phyloP scores from a whole-genome alignment of 1,284 basidiomycete species.

The Abortiporus biennis region DNA sequence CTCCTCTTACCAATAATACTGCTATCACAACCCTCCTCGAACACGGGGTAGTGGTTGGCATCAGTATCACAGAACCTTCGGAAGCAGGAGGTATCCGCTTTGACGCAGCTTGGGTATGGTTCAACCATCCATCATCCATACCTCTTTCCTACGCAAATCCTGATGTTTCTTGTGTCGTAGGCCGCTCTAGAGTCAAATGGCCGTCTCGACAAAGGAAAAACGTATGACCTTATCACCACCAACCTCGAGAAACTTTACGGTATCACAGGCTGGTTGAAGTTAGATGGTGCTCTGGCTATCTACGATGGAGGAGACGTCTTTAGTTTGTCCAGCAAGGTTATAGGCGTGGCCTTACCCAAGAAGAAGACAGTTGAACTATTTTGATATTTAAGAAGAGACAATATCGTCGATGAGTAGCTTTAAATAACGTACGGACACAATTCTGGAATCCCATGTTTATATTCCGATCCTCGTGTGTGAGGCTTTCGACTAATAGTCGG shows the following conservation, averaged over 20 bases:
- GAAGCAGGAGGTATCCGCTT: slow-evolving; percentile 45
- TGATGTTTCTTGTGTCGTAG: slow-evolving; percentile 12
- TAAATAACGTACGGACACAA: too few relatives aligned
- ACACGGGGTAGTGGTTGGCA: slow-evolving; percentile 46
- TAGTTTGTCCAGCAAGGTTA: slow-evolving; percentile 34
- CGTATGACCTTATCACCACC: slow-evolving; percentile 38
- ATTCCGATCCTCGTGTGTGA: too few relatives aligned
- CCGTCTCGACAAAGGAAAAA: slow-evolving; percentile 33
- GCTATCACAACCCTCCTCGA: slow-evolving; percentile 39
- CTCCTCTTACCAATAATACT: slow-evolving; percentile 46
- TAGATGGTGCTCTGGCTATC: slow-evolving; percentile 43
- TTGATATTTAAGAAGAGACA: too few relatives aligned
- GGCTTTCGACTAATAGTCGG: too few relatives aligned
- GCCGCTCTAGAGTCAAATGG: slow-evolving; percentile 32
- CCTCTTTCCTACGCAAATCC: background rate
- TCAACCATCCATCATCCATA: background rate
- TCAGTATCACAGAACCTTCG: slow-evolving; percentile 49
- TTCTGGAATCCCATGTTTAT: too few relatives aligned
- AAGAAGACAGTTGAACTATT: slow-evolving; percentile 30
- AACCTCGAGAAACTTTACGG: slow-evolving; percentile 50
- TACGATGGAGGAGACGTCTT: slow-evolving; percentile 39
- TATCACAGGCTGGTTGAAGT: slow-evolving; percentile 25
- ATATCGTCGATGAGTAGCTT: too few relatives aligned
- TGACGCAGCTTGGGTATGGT: slow-evolving; percentile 48
- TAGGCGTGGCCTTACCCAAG: slow-evolving; percentile 30